These are phyloP conservation scores for Diaporthe aspalathi DNA, from an alignment of 2,329 filamentous ascomycete species.

Conservation along the genomic window DNA sequence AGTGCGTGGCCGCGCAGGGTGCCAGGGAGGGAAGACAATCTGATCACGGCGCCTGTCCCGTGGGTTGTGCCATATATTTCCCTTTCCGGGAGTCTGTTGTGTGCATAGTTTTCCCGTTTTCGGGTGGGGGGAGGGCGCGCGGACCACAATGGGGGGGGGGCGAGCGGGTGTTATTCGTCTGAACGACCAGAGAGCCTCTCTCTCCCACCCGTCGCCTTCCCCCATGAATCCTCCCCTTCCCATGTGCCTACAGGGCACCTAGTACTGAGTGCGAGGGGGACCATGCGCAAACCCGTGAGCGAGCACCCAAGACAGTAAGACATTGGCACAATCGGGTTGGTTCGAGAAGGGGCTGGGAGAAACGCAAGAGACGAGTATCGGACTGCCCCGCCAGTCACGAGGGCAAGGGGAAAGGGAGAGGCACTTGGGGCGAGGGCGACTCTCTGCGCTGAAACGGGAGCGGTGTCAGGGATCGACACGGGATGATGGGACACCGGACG, in stretches of 20 bases:
- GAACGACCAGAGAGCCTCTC: neutral
- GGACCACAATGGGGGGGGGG: no score
- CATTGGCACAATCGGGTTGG: no score
- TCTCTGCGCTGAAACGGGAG: constrained; percentile 18
- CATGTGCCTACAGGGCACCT: neutral
- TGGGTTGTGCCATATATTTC: no score
- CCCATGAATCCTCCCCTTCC: neutral
- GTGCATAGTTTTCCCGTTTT: neutral
- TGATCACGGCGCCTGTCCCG: no score
- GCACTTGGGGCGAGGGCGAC: neutral
- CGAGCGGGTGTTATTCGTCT: constrained; percentile 14
- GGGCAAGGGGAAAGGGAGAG: neutral
- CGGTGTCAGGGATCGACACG: constrained; percentile 24
- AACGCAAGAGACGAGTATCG: neutral
- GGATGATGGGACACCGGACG: constrained; percentile 22
- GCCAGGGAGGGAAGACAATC: neutral
- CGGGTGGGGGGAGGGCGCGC: neutral
- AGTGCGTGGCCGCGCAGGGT: neutral
- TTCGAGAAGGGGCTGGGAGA: no score
- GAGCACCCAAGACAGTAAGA: neutral
- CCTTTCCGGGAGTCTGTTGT: neutral
- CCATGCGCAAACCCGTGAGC: neutral
- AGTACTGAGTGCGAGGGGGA: neutral
- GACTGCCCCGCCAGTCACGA: neutral
- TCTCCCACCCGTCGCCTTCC: neutral